These are phyloP conservation scores for Trichocladium uniseriatum DNA, from an alignment of 495 filamentous ascomycete genomes.

Conservation along the genomic window DNA sequence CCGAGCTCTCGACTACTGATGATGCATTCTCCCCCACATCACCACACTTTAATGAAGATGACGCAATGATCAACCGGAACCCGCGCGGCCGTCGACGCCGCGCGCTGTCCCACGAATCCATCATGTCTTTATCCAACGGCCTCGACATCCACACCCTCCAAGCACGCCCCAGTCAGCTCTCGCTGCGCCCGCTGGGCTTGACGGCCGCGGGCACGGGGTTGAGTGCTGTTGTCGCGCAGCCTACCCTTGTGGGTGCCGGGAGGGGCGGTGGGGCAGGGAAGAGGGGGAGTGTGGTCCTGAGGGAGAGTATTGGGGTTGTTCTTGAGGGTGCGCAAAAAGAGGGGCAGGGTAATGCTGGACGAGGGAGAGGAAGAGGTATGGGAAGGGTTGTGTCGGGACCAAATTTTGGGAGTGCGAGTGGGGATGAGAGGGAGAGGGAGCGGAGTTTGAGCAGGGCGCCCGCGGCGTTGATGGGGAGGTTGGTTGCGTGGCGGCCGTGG, in stretches of 20 bases:
- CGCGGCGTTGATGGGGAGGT: conserved; percentile 25
- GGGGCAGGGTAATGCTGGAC: neutral
- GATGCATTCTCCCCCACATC: conserved; percentile 2
- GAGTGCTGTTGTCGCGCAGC: conserved; percentile 32
- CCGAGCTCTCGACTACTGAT: neutral
- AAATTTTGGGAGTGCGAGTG: neutral
- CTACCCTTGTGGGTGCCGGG: conserved; percentile 31
- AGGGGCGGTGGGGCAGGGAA: conserved; percentile 25
- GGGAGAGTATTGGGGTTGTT: conserved; percentile 30
- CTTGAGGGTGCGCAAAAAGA: conserved; percentile 6
- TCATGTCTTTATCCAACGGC: conserved; percentile 44
- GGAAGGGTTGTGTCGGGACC: conserved; percentile 19
- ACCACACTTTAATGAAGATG: too few relatives aligned
- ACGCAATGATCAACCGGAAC: too few relatives aligned
- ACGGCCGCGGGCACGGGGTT: conserved; percentile 35
- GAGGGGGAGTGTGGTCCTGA: conserved; percentile 30
- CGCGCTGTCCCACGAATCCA: conserved; percentile 42
- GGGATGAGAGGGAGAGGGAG: neutral
- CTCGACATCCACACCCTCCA: conserved; percentile 49
- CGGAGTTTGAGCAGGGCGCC: conserved; percentile 6
- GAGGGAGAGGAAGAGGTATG: conserved; percentile 4
- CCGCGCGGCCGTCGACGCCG: conserved; percentile 26
- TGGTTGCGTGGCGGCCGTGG: conserved; percentile 43
- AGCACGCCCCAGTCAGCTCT: conserved; percentile 42
- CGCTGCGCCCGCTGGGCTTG: conserved; percentile 36